Base-by-base conservation (phyloP, 768 basidiomycete genomes). In the Suillus spraguei region DNA sequence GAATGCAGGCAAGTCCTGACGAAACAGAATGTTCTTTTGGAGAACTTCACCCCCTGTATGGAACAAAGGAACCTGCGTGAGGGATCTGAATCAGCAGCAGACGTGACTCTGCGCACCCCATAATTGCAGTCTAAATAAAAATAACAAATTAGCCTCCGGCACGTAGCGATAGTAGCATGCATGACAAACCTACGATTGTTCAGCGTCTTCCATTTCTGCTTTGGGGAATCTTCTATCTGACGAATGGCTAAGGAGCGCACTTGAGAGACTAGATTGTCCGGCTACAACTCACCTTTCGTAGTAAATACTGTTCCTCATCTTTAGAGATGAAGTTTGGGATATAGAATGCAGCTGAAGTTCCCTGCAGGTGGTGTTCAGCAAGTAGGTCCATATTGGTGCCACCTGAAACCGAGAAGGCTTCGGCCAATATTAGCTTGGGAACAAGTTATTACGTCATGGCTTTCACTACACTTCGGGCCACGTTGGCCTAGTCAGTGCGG, bases 161-260 rank as follows among this genome's bases (percentile, higher is more conserved):
- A 41, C 35, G 22, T 11, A 36, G 17, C 24, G 24, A 28, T 39
- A 53, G 33, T 28, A 8, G 32, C 20, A 11, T 52, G 10, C 17
- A 13, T 58, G 17, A 58, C 56, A 67, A 70, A 87, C 86, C 93
- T 82, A 63, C 92, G 82, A 66, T 90, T 90, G 5, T 83, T 79
- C 13, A 93, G 79, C 14, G 81, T 84, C 73, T 89, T 95, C 94
- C 94, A 96, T 72, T 85, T 90, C 33, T 85, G 87, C 68, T 85
- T 86, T n/a, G 94, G 90, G 2, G 88, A 85, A 67, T 91, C 91
- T 46, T 76, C 71, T 64, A 96, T 92, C 95, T 96, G 64, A 61
- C 47, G 39, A 13, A 20, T 65, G 44, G 70, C 63, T 50, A 54
- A 59, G 35, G 53, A 54, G 50, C 44, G 55, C 39, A 52, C n/a